phyloP scores from a whole-genome alignment of 2,329 filamentous ascomycete species.

The Fusarium kyushuense region DNA sequence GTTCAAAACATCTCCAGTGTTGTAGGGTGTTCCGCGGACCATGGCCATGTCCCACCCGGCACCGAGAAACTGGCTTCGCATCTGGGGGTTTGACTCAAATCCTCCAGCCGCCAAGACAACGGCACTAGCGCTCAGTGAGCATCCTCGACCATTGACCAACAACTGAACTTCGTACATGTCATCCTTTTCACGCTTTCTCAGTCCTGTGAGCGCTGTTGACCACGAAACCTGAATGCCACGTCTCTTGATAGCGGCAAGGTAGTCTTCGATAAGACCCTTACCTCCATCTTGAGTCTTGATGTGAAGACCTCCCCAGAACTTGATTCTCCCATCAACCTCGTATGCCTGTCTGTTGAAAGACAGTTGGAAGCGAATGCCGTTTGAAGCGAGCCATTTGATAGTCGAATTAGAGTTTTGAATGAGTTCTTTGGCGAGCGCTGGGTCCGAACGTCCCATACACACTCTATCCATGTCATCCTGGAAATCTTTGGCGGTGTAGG shows the following conservation, averaged over 20 bases:
- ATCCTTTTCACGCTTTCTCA: neutral
- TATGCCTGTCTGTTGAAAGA: conserved; percentile 25
- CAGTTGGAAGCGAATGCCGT: conserved; percentile 17
- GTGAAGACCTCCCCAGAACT: conserved; percentile 20
- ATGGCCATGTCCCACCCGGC: conserved; percentile 42
- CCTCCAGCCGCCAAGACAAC: conserved; percentile 17
- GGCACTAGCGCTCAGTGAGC: neutral
- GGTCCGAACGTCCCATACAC: conserved; percentile 26
- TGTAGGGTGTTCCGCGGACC: conserved; percentile 46
- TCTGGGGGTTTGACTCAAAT: conserved; percentile 61
- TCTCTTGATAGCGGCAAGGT: conserved; percentile 11
- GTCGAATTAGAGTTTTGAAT: conserved; percentile 18
- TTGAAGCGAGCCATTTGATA: conserved; percentile 20
- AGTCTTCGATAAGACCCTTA: conserved; percentile 17
- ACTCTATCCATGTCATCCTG: conserved; percentile 17
- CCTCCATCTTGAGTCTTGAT: conserved; percentile 26
- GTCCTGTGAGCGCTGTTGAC: conserved; percentile 11
- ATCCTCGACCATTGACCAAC: neutral
- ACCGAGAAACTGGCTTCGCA: conserved; percentile 67
- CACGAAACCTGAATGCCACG: conserved; percentile 4
- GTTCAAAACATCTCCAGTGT: conserved; percentile 15
- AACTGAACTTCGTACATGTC: neutral
- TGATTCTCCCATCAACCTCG: conserved; percentile 12
- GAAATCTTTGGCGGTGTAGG: conserved; percentile 12
- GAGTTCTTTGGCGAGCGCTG: conserved; percentile 3